Evolutionary conservation across 106 monocot species (phyloP).

Genomic region (Allium cepa): DNA sequence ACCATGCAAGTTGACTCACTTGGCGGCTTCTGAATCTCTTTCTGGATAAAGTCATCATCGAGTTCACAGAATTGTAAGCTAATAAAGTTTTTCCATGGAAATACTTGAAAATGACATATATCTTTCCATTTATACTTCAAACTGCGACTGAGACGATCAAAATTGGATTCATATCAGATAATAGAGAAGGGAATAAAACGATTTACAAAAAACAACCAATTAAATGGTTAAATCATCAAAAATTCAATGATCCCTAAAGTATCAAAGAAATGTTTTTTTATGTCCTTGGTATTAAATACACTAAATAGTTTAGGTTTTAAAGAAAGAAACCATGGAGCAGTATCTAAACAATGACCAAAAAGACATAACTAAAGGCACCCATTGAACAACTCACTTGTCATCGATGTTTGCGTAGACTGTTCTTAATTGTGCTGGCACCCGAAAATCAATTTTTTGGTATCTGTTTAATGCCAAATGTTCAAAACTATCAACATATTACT

Average conservation of each 20-base stretch:
- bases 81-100: conserved; percentile 57
- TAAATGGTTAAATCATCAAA: not conserved
- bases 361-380: not conserved
- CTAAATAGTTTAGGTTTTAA: not conserved
- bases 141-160: not conserved
- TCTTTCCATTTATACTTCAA: conserved; percentile 59
- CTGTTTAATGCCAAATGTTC: conserved; percentile 21
- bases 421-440: conserved; percentile 43
- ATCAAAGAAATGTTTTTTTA: too few relatives aligned
- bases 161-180: conserved; percentile 6
- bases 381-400: conserved; percentile 12
- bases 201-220: not conserved
- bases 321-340: not conserved
- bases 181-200: conserved; percentile 1
- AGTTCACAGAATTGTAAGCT: conserved; percentile 83
- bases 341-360: not conserved
- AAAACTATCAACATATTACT: not conserved
- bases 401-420: conserved; percentile 13
- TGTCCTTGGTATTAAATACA: not conserved
- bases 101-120: conserved; percentile 62
- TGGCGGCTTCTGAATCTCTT: conserved; percentile 61
- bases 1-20: conserved; percentile 46
- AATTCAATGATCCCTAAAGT: too few relatives aligned
- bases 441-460: conserved; percentile 75
- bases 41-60: conserved; percentile 77